Evolutionary conservation across 2,329 filamentous ascomycete genomes (phyloP).

Genomic region (Penicillium sp.): DNA sequence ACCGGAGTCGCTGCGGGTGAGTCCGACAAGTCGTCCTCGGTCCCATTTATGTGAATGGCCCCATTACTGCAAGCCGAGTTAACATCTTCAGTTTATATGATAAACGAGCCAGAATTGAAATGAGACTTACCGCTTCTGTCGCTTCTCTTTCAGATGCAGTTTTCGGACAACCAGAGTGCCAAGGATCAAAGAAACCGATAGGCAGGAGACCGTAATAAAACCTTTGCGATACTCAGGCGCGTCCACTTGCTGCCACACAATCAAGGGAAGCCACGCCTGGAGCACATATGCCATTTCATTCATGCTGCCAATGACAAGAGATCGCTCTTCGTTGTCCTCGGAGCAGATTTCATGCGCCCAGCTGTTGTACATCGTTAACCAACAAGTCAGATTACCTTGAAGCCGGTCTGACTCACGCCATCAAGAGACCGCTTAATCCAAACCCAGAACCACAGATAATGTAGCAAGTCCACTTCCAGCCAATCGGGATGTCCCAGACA

Average conservation of each 20-base stretch:
- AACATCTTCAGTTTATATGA: not conserved
- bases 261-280: slow-evolving; percentile 66
- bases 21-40: not conserved
- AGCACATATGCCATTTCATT: slow-evolving; percentile 69
- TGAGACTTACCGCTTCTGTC: not conserved
- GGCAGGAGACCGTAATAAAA: slow-evolving; percentile 54
- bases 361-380: slow-evolving; percentile 17
- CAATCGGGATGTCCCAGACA: slow-evolving; percentile 50
- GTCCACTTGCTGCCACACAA: slow-evolving; percentile 65
- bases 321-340: slow-evolving; percentile 62
- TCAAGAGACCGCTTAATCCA: slow-evolving; percentile 50
- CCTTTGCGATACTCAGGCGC: slow-evolving; percentile 61
- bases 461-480: slow-evolving; percentile 65
- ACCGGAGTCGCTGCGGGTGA: not conserved
- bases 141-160: slow-evolving; percentile 10
- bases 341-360: slow-evolving; percentile 58
- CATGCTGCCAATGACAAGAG: slow-evolving; percentile 64
- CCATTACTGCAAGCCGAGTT: not conserved
- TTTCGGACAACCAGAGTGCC: slow-evolving; percentile 48
- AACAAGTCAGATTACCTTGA: not conserved
- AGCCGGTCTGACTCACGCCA: slow-evolving; percentile 42
- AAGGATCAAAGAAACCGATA: slow-evolving; percentile 51
- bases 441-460: slow-evolving; percentile 51
- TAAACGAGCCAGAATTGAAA: not conserved
- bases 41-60: not conserved